phyloP scores from a whole-genome alignment of 2,329 filamentous ascomycete species.

The Alternaria consortialis region DNA sequence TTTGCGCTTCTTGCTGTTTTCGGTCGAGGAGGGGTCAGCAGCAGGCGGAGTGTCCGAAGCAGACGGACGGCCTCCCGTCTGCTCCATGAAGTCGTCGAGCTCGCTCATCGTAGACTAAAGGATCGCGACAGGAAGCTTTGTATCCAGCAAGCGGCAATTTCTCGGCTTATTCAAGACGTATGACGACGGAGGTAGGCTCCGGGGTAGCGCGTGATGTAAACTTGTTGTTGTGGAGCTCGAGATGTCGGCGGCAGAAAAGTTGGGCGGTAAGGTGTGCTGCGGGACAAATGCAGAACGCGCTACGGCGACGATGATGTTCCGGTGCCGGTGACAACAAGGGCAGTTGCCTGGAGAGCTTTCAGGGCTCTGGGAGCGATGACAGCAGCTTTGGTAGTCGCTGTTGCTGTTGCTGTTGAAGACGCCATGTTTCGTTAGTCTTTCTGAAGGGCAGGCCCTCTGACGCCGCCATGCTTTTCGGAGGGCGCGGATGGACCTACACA shows the following conservation, averaged over 20 bases:
- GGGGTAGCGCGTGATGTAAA: not conserved
- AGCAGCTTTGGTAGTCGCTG: slow-evolving; percentile 27
- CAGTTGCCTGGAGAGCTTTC: slow-evolving; percentile 9
- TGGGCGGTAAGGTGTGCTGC: slow-evolving; percentile 27
- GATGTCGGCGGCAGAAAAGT: slow-evolving; percentile 34
- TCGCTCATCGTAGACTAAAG: slow-evolving; percentile 5
- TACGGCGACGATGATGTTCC: slow-evolving; percentile 19
- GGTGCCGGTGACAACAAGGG: slow-evolving; percentile 11
- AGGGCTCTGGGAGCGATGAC: slow-evolving; percentile 20
- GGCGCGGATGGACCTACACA: slow-evolving; percentile 43
- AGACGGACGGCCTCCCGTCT: slow-evolving; percentile 9
- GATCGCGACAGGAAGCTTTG: not conserved
- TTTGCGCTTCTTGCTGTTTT: slow-evolving; percentile 38
- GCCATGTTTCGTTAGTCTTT: slow-evolving; percentile 41
- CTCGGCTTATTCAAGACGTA: not conserved
- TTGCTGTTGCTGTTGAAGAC: slow-evolving; percentile 25
- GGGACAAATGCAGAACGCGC: slow-evolving; percentile 22
- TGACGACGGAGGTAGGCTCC: not conserved
- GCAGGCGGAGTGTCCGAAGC: slow-evolving; percentile 6
- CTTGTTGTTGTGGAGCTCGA: slow-evolving; percentile 12
- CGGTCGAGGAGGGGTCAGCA: slow-evolving; percentile 11
- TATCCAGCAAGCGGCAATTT: too few species aligned
- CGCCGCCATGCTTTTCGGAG: slow-evolving; percentile 37
- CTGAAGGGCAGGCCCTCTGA: slow-evolving; percentile 42
- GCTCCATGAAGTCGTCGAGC: slow-evolving; percentile 24